These are phyloP conservation scores for Pseudopediastrum boryanum DNA, from an alignment of 139 green algal genomes.

Conservation along the genomic window DNA sequence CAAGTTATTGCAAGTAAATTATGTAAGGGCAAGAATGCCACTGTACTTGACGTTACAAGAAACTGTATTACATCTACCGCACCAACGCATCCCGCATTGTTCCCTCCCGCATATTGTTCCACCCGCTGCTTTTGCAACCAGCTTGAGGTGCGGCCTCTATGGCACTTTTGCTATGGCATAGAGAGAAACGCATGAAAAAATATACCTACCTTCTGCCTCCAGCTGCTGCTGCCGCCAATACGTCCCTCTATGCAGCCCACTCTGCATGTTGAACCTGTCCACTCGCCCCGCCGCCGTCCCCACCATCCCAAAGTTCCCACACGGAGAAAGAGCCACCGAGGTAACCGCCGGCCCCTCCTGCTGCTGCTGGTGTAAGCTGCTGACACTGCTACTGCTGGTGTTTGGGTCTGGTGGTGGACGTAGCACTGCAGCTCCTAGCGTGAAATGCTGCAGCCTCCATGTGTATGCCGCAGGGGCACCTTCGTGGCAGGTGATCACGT, in stretches of 20 bases:
- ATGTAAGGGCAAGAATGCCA: too few species aligned
- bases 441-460: constrained; percentile 87
- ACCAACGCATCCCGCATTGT: too few species aligned
- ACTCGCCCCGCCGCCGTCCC: constrained; percentile 77
- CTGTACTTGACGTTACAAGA: too few species aligned
- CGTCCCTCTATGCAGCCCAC: constrained; percentile 76
- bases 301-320: constrained; percentile 97
- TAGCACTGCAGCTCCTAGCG: constrained; percentile 75
- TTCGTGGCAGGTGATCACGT: constrained; percentile 93
- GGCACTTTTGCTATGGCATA: too few species aligned
- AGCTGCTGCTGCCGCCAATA: constrained; percentile 51
- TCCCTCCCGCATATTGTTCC: too few species aligned
- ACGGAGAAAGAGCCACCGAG: constrained; percentile 77
- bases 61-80: too few species aligned
- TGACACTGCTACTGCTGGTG: not conserved
- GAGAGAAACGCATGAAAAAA: too few species aligned
- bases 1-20: too few species aligned
- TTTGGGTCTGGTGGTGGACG: constrained; percentile 42
- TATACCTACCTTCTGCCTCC: too few species aligned
- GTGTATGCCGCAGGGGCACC: constrained; percentile 85
- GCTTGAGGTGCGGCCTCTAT: too few species aligned
- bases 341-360: constrained; percentile 50
- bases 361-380: constrained; percentile 31
- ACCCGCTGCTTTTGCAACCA: too few species aligned
- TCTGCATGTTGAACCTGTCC: constrained; percentile 98